Conservation (phyloP, 305 asterid species). For the Fraxinus xanthoxyloides region DNA sequence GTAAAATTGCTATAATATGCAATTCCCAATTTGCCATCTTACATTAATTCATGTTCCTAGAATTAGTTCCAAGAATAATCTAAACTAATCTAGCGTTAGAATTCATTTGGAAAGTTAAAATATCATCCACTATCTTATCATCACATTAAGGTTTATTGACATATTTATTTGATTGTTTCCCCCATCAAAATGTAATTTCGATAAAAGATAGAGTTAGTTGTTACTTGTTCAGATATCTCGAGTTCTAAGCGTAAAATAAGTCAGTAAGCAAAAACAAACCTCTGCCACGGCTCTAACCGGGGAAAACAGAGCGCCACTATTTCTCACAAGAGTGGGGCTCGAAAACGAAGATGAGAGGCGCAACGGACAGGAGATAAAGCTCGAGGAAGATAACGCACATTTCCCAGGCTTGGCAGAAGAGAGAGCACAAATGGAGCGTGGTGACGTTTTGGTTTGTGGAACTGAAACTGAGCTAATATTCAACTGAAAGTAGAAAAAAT, state of each 20-base stretch:
- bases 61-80: background rate
- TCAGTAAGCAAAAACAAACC: conserved; percentile 29
- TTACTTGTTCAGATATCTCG: too few species aligned
- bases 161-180: background rate
- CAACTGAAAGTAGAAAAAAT: conserved; percentile 39
- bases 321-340: conserved; percentile 29
- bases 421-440: conserved; percentile 26
- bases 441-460: conserved; percentile 32
- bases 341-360: conserved; percentile 33
- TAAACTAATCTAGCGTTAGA: background rate
- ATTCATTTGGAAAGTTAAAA: conserved; percentile 4
- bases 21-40: background rate
- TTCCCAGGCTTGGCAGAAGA: conserved; percentile 29
- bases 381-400: conserved; percentile 40
- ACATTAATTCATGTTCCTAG: background rate
- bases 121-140: background rate
- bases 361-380: conserved; percentile 48
- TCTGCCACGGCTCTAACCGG: conserved; percentile 64
- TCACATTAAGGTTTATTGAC: background rate
- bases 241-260: background rate
- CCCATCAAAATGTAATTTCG: background rate
- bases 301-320: conserved; percentile 22
- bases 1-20: background rate
- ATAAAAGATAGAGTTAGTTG: background rate
- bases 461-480: conserved; percentile 58